Base-by-base conservation (phyloP, 2,329 filamentous ascomycete genomes). In the Bipolaris bicolor region DNA sequence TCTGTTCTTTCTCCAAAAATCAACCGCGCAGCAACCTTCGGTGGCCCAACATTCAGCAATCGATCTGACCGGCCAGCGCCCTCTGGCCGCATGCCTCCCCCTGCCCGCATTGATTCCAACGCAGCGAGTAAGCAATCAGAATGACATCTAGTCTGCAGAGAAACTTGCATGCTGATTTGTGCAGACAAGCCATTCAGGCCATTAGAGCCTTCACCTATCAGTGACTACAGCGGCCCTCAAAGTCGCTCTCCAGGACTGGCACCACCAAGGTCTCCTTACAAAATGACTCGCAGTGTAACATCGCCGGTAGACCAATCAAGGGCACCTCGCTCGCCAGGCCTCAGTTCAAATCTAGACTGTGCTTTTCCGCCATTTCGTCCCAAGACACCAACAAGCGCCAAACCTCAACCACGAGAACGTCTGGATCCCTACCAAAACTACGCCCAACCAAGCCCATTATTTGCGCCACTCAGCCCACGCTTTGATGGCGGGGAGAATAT, bases 301-400 rank as follows among this genome's bases (percentile, higher is more conserved):
- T 74, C 69, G 18, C 75, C 73, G 15, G 54, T 70, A 33, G 69
- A 68, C 3, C 82, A 10, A 76, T 49, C 63, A 29, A 58, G 65
- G 36, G 67, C 55, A 34, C 67, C 67, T 24, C 70, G 73, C 1
- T 77, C 76, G 36, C 74, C 76, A 31, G 67, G 70, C 44, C 58
- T 72, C 7, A 52, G 61, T 3, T 52, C 65, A 2, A 77, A 75
- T 41, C 73, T 84, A 48, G 84, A 86, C 62, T 81, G 76, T 52
- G 79, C 83, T 0, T 85, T 86, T 58, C 82, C 83, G 16, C 80
- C 79, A 0, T 86, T 86, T 58, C 83, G 83, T 1, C 71, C 78
- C 15, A 79, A 76, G 56, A 69, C 72, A 2, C 61, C 68, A 7
- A 65, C 62, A 33, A 69, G 64, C 44, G 57, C 64, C 39, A 69